Conservation (phyloP, 1,284 basidiomycete genomes). For the Trichosporon sp. region DNA sequence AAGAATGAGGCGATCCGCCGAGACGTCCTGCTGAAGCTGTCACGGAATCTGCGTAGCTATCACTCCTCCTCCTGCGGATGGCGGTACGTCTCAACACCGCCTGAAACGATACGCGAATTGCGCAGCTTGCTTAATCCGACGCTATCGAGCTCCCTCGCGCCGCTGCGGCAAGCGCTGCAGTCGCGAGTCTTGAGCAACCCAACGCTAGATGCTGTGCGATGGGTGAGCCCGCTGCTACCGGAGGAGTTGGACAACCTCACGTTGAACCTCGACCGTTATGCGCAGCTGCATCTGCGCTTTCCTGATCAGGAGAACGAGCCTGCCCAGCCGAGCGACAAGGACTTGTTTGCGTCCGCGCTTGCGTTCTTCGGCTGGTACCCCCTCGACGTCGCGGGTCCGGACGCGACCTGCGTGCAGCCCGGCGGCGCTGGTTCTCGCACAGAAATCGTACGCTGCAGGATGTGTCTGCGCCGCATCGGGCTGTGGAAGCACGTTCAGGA, state of each 20-base stretch:
- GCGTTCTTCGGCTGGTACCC: slow-evolving; percentile 42
- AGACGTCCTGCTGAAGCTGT: not conserved
- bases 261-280: not conserved
- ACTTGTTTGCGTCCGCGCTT: slow-evolving; percentile 16
- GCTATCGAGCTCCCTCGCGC: not conserved
- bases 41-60: not conserved
- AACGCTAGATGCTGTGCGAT: slow-evolving; percentile 9
- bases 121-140: not conserved
- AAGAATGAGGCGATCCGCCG: not conserved
- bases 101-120: not conserved
- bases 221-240: not conserved
- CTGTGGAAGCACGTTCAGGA: slow-evolving; percentile 28
- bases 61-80: not conserved
- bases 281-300: not conserved
- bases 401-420: not conserved
- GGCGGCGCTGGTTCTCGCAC: slow-evolving; percentile 10
- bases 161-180: not conserved
- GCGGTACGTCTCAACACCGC: not conserved
- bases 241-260: slow-evolving; percentile 7
- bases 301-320: not conserved
- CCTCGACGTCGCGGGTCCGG: slow-evolving; percentile 22
- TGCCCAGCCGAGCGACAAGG: not conserved
- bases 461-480: slow-evolving; percentile 36
- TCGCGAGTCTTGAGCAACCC: slow-evolving; percentile 15
- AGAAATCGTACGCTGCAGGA: slow-evolving; percentile 33